These are phyloP conservation scores for Coemansia asiatica DNA, from an alignment of 192 early-diverging fungal genomes.

Conservation along the genomic window DNA sequence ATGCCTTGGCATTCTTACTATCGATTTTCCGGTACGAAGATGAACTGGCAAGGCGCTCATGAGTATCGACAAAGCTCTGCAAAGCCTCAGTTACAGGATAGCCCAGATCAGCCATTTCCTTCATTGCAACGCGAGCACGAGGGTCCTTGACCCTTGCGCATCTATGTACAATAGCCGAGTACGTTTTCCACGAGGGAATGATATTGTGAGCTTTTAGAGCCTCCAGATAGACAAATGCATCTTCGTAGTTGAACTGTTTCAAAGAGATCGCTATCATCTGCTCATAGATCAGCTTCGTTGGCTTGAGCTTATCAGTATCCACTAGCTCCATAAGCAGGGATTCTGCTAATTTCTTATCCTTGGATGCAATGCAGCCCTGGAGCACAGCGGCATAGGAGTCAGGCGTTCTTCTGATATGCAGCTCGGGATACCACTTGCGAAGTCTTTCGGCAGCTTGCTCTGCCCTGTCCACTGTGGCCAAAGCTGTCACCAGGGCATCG, in stretches of 20 bases:
- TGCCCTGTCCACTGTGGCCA: conserved; percentile 11
- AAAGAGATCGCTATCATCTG: conserved; percentile 59
- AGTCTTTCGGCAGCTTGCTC: neutral
- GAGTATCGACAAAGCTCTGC: conserved; percentile 24
- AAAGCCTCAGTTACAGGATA: conserved; percentile 48
- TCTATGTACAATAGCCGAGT: conserved; percentile 57
- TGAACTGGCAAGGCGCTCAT: conserved; percentile 26
- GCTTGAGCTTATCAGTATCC: conserved; percentile 45
- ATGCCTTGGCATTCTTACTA: neutral
- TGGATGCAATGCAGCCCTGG: conserved; percentile 50
- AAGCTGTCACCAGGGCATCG: conserved; percentile 58
- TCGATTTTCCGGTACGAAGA: neutral
- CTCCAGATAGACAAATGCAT: conserved; percentile 72
- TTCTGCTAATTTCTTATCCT: conserved; percentile 58
- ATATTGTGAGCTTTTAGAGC: conserved; percentile 67
- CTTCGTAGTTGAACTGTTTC: conserved; percentile 65
- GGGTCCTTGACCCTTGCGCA: conserved; percentile 63
- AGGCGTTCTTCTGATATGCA: conserved; percentile 51
- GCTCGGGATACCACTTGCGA: conserved; percentile 36
- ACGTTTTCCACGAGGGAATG: conserved; percentile 56
- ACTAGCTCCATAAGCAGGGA: conserved; percentile 57
- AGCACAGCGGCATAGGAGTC: conserved; percentile 64
- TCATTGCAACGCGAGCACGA: conserved; percentile 58
- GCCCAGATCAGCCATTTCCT: conserved; percentile 66
- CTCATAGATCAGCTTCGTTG: conserved; percentile 57